A percentile compares a stretch with the other conserved stretches of the same genome.
Evolutionary conservation across 495 filamentous ascomycete genomes (phyloP).

Genomic region (Penicillium canescens): DNA sequence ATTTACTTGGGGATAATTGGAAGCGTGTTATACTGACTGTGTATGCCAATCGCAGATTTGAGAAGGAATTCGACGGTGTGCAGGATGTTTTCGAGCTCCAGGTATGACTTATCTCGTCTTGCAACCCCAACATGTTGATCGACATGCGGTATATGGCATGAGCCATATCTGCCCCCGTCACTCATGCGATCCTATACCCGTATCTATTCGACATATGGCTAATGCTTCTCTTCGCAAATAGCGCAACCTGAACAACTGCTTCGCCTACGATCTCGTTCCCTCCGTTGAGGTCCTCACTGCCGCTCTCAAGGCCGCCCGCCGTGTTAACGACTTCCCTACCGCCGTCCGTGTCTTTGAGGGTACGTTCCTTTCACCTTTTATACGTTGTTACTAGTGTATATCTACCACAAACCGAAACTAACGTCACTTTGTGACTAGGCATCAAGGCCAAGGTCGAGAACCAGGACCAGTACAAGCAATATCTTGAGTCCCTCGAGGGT

Average conservation of each 20-base stretch:
- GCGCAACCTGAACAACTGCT: slow-evolving; percentile 99
- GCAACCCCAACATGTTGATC: slow-evolving; percentile 1
- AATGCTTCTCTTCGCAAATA: slow-evolving; percentile 33
- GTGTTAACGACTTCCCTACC: slow-evolving; percentile 98
- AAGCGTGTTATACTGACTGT: slow-evolving; percentile 17
- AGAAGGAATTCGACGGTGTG: slow-evolving; percentile 97
- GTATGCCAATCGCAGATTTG: slow-evolving; percentile 66
- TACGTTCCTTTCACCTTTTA: slow-evolving; percentile 39
- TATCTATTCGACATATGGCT: slow-evolving; percentile 2
- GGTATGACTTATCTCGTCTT: slow-evolving; percentile 54
- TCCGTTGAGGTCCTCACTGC: slow-evolving; percentile 89
- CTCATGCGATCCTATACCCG: slow-evolving; percentile 1
- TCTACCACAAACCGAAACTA: slow-evolving; percentile 2
- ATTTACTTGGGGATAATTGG: slow-evolving; percentile 4
- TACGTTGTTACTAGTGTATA: neutral
- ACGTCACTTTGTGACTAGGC: slow-evolving; percentile 52
- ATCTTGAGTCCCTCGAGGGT: slow-evolving; percentile 88
- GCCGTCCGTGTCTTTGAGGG: slow-evolving; percentile 98
- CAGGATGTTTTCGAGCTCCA: slow-evolving; percentile 99
- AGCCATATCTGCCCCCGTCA: neutral
- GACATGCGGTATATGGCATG: slow-evolving; percentile 8
- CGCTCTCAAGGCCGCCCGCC: slow-evolving; percentile 84
- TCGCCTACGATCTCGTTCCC: slow-evolving; percentile 99
- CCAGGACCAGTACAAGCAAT: slow-evolving; percentile 95
- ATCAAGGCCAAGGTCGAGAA: slow-evolving; percentile 99